Conservation (phyloP, 345 rosid species). For the Eucalyptus curtisii region DNA sequence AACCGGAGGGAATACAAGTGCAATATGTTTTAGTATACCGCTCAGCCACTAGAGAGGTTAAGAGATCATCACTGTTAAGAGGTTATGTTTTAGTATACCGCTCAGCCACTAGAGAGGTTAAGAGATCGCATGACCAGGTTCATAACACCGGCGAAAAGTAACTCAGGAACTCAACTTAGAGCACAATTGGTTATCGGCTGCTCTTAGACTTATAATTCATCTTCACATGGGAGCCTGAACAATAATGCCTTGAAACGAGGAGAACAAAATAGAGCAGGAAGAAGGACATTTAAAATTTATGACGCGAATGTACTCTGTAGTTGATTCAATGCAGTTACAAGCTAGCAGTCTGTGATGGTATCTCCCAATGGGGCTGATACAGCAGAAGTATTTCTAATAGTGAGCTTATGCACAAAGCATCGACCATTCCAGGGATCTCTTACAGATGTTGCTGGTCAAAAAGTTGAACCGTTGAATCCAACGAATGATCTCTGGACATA, state of each 20-base stretch:
- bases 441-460: slow-evolving; percentile 15
- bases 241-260: background rate
- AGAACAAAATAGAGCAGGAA: background rate
- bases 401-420: background rate
- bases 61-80: too few species aligned
- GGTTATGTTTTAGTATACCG: background rate
- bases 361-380: background rate
- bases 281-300: background rate
- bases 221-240: background rate
- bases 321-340: background rate
- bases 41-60: background rate
- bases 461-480: slow-evolving; percentile 75
- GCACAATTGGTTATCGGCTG: background rate
- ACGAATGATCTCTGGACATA: slow-evolving; percentile 28
- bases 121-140: background rate
- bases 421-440: background rate
- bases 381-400: background rate
- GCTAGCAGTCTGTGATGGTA: background rate
- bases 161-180: background rate
- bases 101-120: background rate
- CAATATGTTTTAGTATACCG: background rate
- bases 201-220: background rate
- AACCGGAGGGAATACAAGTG: background rate
- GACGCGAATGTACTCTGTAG: background rate
- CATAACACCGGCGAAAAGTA: background rate